A percentile compares a stretch with the other conserved stretches of the same genome.
Conservation (phyloP, 768 basidiomycete genomes). For the Pisolithus microcarpus region DNA sequence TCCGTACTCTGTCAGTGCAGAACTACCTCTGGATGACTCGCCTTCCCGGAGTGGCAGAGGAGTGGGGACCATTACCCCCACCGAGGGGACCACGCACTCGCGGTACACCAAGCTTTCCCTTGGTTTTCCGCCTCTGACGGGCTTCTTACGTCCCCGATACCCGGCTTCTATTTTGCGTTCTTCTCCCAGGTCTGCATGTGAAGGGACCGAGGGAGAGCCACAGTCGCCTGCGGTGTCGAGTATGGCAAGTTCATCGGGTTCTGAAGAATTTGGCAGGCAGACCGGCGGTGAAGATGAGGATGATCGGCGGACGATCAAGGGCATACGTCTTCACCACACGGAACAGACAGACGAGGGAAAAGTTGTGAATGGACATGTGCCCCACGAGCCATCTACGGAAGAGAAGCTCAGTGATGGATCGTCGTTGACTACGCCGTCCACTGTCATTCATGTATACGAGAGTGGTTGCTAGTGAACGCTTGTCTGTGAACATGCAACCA, state of each 20-base stretch:
- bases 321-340: slow-evolving; percentile 17
- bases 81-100: slow-evolving; percentile 28
- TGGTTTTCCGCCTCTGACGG: slow-evolving; percentile 56
- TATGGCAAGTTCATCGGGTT: slow-evolving; percentile 8
- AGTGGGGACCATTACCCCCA: slow-evolving; percentile 43
- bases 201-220: slow-evolving; percentile 11
- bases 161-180: slow-evolving; percentile 35
- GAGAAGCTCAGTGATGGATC: slow-evolving; percentile 16
- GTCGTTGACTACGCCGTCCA: slow-evolving; percentile 9
- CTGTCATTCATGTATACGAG: slow-evolving; percentile 15
- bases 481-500: neutral
- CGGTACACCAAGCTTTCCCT: slow-evolving; percentile 40
- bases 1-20: slow-evolving; percentile 6
- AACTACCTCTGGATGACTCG: slow-evolving; percentile 30
- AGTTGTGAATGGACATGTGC: slow-evolving; percentile 5
- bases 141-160: slow-evolving; percentile 56
- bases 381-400: slow-evolving; percentile 8
- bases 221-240: slow-evolving; percentile 13
- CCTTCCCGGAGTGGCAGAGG: slow-evolving; percentile 49
- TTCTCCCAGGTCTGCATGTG: slow-evolving; percentile 16
- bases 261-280: slow-evolving; percentile 6
- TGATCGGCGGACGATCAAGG: slow-evolving; percentile 36
- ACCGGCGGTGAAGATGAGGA: slow-evolving; percentile 29
- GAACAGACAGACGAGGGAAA: slow-evolving; percentile 12
- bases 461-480: slow-evolving; percentile 12